A percentile compares a stretch with the other conserved stretches of the same genome.
These are phyloP conservation scores for Apiospora koreana DNA, from an alignment of 2,329 filamentous ascomycete genomes.

Conservation along the genomic window DNA sequence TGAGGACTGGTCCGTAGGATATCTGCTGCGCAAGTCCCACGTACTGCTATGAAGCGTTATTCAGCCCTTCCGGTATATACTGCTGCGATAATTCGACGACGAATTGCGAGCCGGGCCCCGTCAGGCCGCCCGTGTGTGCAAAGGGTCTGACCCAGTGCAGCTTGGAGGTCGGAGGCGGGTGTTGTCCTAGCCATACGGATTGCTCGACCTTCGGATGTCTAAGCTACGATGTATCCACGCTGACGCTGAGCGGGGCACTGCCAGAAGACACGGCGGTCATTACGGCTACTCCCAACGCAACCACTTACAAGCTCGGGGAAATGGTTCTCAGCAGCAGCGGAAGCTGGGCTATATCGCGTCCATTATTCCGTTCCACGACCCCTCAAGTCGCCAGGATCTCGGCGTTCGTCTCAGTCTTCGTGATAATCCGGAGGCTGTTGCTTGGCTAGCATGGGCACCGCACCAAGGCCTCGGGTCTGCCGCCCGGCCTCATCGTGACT, in stretches of 20 bases:
- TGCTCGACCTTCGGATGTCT: conserved; percentile 22
- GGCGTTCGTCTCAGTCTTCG: not conserved
- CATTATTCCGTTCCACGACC: not conserved
- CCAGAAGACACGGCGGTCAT: not conserved
- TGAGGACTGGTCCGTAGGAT: conserved; percentile 13
- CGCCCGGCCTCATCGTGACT: not conserved
- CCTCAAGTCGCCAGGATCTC: not conserved
- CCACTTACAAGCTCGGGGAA: conserved; percentile 16
- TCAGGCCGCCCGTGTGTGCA: conserved; percentile 17
- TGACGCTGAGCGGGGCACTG: not conserved
- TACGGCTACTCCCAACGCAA: not conserved
- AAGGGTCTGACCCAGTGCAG: conserved; percentile 16
- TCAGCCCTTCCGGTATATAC: conserved; percentile 24
- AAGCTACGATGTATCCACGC: not conserved
- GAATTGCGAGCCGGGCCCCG: conserved; percentile 11
- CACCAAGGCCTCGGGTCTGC: not conserved
- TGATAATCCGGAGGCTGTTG: not conserved
- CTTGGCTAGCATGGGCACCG: not conserved
- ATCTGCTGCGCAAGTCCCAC: conserved; percentile 24
- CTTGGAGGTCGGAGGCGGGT: conserved; percentile 22
- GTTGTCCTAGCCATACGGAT: conserved; percentile 19
- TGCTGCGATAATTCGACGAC: conserved; percentile 19
- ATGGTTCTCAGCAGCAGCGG: not conserved
- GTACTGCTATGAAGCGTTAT: conserved; percentile 19
- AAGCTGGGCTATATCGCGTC: not conserved